phyloP scores from a whole-genome alignment of 2,329 filamentous ascomycete species.

The Chrysoporthe cubensis region DNA sequence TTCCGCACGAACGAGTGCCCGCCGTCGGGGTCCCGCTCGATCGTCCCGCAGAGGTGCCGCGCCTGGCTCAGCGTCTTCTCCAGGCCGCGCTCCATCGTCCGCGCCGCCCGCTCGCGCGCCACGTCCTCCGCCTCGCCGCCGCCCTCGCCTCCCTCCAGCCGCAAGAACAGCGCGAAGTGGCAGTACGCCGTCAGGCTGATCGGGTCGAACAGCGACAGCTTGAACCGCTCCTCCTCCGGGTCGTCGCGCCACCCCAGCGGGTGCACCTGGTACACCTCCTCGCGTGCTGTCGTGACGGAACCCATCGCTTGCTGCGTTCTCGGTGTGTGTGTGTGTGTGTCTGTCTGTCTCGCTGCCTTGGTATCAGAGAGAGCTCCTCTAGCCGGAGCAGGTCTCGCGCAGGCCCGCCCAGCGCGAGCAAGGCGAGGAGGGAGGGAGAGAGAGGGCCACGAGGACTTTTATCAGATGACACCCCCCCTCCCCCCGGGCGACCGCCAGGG shows the following conservation, averaged over 20 bases:
- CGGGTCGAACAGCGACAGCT: slow-evolving; percentile 41
- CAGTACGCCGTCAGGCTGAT: slow-evolving; percentile 37
- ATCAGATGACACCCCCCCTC: too few relatives aligned
- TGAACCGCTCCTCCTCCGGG: slow-evolving; percentile 39
- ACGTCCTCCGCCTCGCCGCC: slow-evolving; percentile 21
- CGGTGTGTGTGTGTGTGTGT: too few relatives aligned
- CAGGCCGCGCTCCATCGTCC: slow-evolving; percentile 2
- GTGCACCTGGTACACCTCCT: slow-evolving; percentile 33
- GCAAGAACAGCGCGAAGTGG: slow-evolving; percentile 43
- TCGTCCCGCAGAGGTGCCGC: slow-evolving; percentile 41
- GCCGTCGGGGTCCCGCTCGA: slow-evolving; percentile 41
- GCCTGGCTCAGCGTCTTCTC: slow-evolving; percentile 39
- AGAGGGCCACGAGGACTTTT: too few relatives aligned
- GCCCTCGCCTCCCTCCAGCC: slow-evolving; percentile 35
- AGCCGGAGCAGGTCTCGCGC: too few relatives aligned
- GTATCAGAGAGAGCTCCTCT: too few relatives aligned
- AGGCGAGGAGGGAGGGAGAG: too few relatives aligned
- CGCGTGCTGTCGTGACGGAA: neutral
- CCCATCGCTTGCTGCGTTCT: neutral
- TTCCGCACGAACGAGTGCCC: slow-evolving; percentile 33
- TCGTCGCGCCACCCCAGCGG: slow-evolving; percentile 40
- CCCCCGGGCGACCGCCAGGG: too few relatives aligned
- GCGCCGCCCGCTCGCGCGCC: slow-evolving; percentile 36
- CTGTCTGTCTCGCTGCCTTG: too few relatives aligned
- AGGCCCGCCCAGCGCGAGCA: too few relatives aligned